These are phyloP conservation scores for Aspergillus vadensis DNA, from an alignment of 2,329 filamentous ascomycete genomes.

Conservation along the genomic window DNA sequence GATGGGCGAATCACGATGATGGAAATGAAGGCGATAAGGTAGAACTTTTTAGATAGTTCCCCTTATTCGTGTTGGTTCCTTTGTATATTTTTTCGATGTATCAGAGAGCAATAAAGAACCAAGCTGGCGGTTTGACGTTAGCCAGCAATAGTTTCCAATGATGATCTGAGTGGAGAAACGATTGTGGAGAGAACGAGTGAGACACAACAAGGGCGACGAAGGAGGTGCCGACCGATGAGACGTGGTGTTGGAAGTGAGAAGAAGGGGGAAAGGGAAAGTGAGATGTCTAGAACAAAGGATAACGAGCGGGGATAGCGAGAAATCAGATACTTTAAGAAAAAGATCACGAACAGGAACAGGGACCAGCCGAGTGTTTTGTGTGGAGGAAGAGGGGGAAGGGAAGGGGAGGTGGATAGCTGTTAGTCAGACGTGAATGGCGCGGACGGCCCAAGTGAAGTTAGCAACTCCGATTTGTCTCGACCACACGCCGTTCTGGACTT, in stretches of 20 bases:
- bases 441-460: neutral
- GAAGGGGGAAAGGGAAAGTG: slow-evolving; percentile 1
- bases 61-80: neutral
- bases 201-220: slow-evolving; percentile 3
- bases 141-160: neutral
- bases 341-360: neutral
- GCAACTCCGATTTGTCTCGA: neutral
- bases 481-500: neutral
- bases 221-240: neutral
- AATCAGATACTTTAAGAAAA: slow-evolving; percentile 1
- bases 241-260: neutral
- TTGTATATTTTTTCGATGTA: neutral
- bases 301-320: neutral
- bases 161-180: neutral
- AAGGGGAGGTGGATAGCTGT: neutral
- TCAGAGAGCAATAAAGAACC: neutral
- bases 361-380: neutral
- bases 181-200: neutral
- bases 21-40: neutral
- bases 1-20: neutral
- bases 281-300: slow-evolving; percentile 9
- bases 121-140: neutral
- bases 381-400: neutral
- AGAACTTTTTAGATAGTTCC: neutral
- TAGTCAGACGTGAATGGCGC: neutral